Evolutionary conservation across 768 basidiomycete species (phyloP).

Genomic region (Kondoa malvinella): DNA sequence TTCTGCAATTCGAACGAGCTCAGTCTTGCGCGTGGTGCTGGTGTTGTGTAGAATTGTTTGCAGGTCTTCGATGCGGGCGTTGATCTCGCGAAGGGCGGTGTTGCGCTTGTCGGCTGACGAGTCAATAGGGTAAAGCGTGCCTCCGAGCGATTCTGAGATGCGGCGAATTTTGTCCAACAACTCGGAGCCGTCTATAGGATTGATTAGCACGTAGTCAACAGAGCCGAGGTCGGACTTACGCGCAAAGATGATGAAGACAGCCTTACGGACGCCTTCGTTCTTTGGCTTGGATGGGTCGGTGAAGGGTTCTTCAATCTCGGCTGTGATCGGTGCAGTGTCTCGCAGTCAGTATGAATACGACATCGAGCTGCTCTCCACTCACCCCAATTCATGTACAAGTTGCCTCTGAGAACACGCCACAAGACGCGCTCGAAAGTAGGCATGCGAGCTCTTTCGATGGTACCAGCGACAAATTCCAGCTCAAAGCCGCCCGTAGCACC

Average conservation of each 20-base stretch:
- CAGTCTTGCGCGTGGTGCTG: slow-evolving; percentile 56
- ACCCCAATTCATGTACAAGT: slow-evolving; percentile 83
- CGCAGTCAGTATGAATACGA: slow-evolving; percentile 5
- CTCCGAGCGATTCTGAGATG: slow-evolving; percentile 97
- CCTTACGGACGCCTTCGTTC: slow-evolving; percentile 58
- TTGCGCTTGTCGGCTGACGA: slow-evolving; percentile 80
- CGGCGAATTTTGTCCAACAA: slow-evolving; percentile 92
- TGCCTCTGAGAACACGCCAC: slow-evolving; percentile 93
- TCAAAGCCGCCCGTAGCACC: slow-evolving; percentile 42
- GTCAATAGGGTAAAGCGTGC: slow-evolving; percentile 89
- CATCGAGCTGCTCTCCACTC: slow-evolving; percentile 8
- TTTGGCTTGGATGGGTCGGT: slow-evolving; percentile 51
- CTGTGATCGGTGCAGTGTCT: slow-evolving; percentile 26
- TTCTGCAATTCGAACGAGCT: slow-evolving; percentile 71
- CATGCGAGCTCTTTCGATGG: slow-evolving; percentile 78
- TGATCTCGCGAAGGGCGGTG: slow-evolving; percentile 75
- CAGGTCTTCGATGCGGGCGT: slow-evolving; percentile 73
- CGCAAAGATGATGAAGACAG: slow-evolving; percentile 98
- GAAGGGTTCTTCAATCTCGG: slow-evolving; percentile 83
- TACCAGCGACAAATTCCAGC: slow-evolving; percentile 94
- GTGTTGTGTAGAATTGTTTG: slow-evolving; percentile 80
- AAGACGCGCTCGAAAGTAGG: slow-evolving; percentile 91
- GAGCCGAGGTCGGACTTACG: slow-evolving; percentile 3
- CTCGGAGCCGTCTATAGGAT: slow-evolving; percentile 53
- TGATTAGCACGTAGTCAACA: background rate